Evolutionary conservation across 2,329 filamentous ascomycete genomes (phyloP), one percentile per base, ranked within the genome.

Genomic region (Sporothrix variecibatus): DNA sequence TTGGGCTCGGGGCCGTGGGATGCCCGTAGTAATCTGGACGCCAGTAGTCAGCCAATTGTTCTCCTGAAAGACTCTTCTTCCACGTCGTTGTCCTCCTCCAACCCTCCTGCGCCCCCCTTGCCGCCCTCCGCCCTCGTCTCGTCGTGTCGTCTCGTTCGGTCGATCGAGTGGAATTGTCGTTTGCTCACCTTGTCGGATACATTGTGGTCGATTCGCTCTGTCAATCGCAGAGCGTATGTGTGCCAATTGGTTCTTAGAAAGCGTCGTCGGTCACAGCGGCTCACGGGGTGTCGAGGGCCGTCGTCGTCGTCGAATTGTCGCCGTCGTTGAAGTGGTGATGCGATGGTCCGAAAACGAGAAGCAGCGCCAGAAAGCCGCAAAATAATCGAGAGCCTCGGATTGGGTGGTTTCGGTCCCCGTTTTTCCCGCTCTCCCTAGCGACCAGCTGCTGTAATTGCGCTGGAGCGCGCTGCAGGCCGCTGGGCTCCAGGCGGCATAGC

Each of bases 1-100:
- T 94, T 94, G 81, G 89, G 87, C 86, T 88, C 88, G 79, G 83
- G 83, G 81, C 84, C 84, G 80, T 85, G 82, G 75, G 82, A 83
- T 80, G 86, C 85, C 80, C 86, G 85, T 80, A 87, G 84, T 82
- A 89, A 84, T 83, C 85, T 86, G 72, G 28, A 31, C 12, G 9
- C 38, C 38, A 11, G 11, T 20, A 12, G 62, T 67, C 38, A 46
- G 62, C 65, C 64, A 53, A 23, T 38, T 34, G 67, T 8, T 17
- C 8, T 23, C 17, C 5, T 11, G 6, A 11, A 8, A 9, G 2
- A 15, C 34, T 64, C 20, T 38, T 40, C 20, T 15, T 11, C 60
- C 1, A 9, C 9, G 8, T 17, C 9, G 1, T 9, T 20, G 2
- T 38, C 12, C 2, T 31, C 72, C 23, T 15, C 49, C 34, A 20